A percentile compares a stretch with the other conserved stretches of the same genome.
Evolutionary conservation across 192 early-diverging fungal species (phyloP).

Genomic region (Linnemannia elongata): DNA sequence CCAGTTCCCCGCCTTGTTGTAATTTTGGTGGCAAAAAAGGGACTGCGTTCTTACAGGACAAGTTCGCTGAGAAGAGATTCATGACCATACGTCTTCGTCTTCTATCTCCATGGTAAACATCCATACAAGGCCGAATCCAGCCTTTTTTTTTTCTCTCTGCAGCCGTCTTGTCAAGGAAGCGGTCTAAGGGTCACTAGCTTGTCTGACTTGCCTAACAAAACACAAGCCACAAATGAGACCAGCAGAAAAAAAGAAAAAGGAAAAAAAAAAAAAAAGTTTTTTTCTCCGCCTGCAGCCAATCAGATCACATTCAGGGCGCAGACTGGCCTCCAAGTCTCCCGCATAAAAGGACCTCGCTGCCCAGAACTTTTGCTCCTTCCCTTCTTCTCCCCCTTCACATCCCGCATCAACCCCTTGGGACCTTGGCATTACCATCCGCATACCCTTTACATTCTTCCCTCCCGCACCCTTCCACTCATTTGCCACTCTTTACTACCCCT

Average conservation of each 20-base stretch:
- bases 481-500: slow-evolving; percentile 10
- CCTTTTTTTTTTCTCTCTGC: not conserved
- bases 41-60: too few relatives aligned
- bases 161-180: not conserved
- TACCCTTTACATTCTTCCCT: slow-evolving; percentile 5
- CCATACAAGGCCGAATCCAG: not conserved
- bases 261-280: not conserved
- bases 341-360: not conserved
- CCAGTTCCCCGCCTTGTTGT: too few relatives aligned
- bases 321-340: not conserved
- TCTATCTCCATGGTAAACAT: too few relatives aligned
- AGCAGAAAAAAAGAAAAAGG: not conserved
- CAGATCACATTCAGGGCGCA: slow-evolving; percentile 5
- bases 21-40: too few relatives aligned
- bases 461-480: slow-evolving; percentile 35
- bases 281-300: not conserved
- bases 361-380: slow-evolving; percentile 28
- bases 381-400: slow-evolving; percentile 41
- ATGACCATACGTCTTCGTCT: too few relatives aligned
- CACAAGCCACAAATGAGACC: not conserved
- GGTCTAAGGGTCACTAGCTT: not conserved
- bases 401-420: slow-evolving; percentile 46
- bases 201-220: not conserved
- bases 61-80: too few relatives aligned
- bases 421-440: slow-evolving; percentile 34